A percentile compares a stretch with the other conserved stretches of the same genome.
Evolutionary conservation across 2,329 filamentous ascomycete genomes (phyloP).

Genomic region (Macroventuria anomochaeta): DNA sequence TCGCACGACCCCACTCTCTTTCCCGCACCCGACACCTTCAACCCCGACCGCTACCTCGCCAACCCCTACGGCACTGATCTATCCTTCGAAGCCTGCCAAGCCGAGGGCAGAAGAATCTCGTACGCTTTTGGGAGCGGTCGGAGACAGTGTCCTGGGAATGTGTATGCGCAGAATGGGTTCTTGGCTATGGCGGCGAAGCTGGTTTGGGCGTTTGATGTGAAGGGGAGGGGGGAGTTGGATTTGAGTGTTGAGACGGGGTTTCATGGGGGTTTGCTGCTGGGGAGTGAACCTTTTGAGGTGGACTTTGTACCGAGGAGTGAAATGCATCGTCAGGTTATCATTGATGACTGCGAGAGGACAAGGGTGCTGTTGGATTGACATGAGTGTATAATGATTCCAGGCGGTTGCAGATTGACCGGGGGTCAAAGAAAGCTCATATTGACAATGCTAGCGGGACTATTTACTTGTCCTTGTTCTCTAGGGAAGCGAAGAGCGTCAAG

Average conservation of each 20-base stretch:
- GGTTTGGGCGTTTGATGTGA: constrained; percentile 7
- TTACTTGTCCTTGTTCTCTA: no score
- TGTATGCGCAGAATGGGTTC: constrained; percentile 7
- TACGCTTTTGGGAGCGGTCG: constrained; percentile 9
- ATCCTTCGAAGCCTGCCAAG: neutral
- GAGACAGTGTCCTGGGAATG: constrained; percentile 4
- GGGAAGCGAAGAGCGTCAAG: no score
- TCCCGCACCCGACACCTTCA: neutral
- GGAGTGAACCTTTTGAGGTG: constrained; percentile 1
- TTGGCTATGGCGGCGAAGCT: constrained; percentile 6
- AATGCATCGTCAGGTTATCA: neutral
- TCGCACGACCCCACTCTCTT: constrained; percentile 2
- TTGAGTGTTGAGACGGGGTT: constrained; percentile 9
- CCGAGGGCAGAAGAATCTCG: neutral
- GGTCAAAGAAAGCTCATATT: no score
- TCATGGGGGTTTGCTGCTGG: constrained; percentile 2
- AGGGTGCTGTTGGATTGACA: constrained; percentile 1
- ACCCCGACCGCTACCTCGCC: constrained; percentile 1
- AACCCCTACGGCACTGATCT: constrained; percentile 2
- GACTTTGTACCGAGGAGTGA: constrained; percentile 8
- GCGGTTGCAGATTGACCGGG: neutral
- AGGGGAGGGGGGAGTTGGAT: neutral
- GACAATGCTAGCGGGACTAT: no score
- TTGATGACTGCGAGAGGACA: constrained; percentile 1
- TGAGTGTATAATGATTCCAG: neutral